Conservation (phyloP, 768 basidiomycete species). For the Lentinus brumalis region DNA sequence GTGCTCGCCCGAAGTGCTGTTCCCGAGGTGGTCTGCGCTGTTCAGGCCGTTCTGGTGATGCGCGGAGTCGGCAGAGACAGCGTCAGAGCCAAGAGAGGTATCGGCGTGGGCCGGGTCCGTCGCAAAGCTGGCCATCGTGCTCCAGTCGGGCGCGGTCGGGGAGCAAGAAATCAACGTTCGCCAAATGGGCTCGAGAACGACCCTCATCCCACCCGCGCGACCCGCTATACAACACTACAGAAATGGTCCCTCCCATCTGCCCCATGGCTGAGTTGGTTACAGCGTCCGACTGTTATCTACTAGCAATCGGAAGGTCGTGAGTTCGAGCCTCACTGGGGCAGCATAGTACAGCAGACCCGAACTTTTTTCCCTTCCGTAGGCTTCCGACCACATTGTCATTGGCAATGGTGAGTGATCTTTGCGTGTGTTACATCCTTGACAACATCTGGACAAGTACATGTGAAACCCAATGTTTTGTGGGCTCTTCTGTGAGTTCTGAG, state of each 20-base stretch:
- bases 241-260: no score
- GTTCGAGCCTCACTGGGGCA: constrained; percentile 64
- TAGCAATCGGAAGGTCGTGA: constrained; percentile 63
- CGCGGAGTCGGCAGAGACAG: constrained; percentile 20
- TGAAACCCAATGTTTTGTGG: no score
- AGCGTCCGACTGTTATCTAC: constrained; percentile 71
- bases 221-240: no score
- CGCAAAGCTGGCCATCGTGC: constrained; percentile 26
- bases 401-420: neutral
- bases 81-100: constrained; percentile 21
- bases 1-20: constrained; percentile 27
- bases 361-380: no score
- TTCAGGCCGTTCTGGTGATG: constrained; percentile 12
- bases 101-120: constrained; percentile 34
- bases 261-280: constrained; percentile 80
- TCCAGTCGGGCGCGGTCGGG: constrained; percentile 27
- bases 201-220: no score
- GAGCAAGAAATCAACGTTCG: constrained; percentile 19
- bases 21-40: constrained; percentile 6
- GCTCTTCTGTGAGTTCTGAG: no score
- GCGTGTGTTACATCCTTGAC: neutral
- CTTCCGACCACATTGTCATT: no score
- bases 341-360: no score
- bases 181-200: neutral
- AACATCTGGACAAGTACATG: neutral